Base-by-base conservation (phyloP, 2,329 filamentous ascomycete species). In the Zymoseptoria brevis region DNA sequence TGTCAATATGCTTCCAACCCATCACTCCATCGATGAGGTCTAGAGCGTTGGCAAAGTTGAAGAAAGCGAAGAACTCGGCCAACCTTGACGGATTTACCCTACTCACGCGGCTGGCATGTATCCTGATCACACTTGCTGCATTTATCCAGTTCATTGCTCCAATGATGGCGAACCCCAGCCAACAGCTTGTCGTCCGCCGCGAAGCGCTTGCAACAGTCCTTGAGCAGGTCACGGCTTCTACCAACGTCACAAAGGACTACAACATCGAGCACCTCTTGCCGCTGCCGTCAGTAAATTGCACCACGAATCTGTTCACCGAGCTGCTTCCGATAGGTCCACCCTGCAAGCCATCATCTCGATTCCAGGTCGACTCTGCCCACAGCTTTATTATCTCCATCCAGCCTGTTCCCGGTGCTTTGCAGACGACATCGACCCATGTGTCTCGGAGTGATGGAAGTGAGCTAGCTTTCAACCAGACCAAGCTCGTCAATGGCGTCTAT, bases 401-500 rank as follows among this genome's bases (percentile, higher is more conserved):
- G 7, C 55, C 53, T 7, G 29, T 60, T 16, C 52, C 54, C 11
- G 19, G 53, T 41, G 35, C 53, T 48, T 57, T 60, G 9, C 50
- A 52, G 3, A 29, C 60, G 19, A 45, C 51, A 11, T 56, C 35
- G 8, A 59, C 61, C 19, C 30, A 22, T 1, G 55, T 62, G 11
- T 48, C 55, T 24, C 58, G 57, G 19, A 50, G 19, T n/a, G 58
- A 58, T 50, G 62, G 57, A 11, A 52, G 51, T 19, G 30, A 55
- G 7, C 41, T 70, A 11, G 49, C 50, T 6, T 63, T 65, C 62
- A 66, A 65, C 50, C 58, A 61, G 19, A 67, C 62, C n/a, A 62
- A 64, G 60, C 62, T 72, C 30, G 67, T 71, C 50, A 61, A 67
- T 16, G 69, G 70, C 22, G 65, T 72, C 24, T 68, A 68, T 54